Evolutionary conservation across 1,284 basidiomycete genomes (phyloP).

Genomic region (Stygiomarasmius scandens): DNA sequence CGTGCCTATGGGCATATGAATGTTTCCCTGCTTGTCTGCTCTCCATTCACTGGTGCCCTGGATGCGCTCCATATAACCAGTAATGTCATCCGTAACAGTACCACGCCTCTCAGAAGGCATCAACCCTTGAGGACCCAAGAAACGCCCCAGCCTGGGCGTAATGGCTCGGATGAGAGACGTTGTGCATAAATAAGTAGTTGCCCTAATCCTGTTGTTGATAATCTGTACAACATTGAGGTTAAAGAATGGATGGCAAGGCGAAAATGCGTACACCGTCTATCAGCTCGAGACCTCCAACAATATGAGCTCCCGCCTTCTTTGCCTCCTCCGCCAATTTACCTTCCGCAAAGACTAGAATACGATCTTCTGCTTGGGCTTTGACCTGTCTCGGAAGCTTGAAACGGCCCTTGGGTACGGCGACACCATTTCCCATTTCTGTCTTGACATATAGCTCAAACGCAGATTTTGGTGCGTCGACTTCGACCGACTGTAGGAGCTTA

Average conservation of each 20-base stretch:
- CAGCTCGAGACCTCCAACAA: slow-evolving; percentile 85
- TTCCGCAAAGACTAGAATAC: slow-evolving; percentile 87
- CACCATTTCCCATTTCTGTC: slow-evolving; percentile 74
- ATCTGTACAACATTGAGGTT: slow-evolving; percentile 47
- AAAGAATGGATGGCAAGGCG: slow-evolving; percentile 7
- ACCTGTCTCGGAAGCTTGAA: slow-evolving; percentile 66
- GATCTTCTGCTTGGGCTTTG: slow-evolving; percentile 69
- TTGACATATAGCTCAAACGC: slow-evolving; percentile 83
- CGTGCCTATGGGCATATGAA: slow-evolving; percentile 78
- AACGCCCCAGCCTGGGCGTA: slow-evolving; percentile 81
- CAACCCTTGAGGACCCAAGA: slow-evolving; percentile 90
- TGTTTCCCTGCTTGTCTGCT: slow-evolving; percentile 86
- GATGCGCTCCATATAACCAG: slow-evolving; percentile 78
- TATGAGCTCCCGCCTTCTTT: slow-evolving; percentile 79
- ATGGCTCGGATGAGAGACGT: slow-evolving; percentile 80
- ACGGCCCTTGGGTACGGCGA: slow-evolving; percentile 61
- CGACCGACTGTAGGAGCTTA: slow-evolving; percentile 61
- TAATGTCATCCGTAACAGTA: slow-evolving; percentile 89
- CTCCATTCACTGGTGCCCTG: slow-evolving; percentile 91
- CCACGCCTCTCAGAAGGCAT: slow-evolving; percentile 96
- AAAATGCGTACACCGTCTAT: slow-evolving; percentile 68
- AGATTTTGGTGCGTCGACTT: slow-evolving; percentile 73
- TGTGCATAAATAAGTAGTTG: slow-evolving; percentile 86
- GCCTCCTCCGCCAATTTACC: slow-evolving; percentile 78
- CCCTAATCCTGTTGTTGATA: slow-evolving; percentile 65